Evolutionary conservation across 441 rosid genomes (phyloP), one percentile per base, ranked within the genome.

Genomic region (Viola pubescens): DNA sequence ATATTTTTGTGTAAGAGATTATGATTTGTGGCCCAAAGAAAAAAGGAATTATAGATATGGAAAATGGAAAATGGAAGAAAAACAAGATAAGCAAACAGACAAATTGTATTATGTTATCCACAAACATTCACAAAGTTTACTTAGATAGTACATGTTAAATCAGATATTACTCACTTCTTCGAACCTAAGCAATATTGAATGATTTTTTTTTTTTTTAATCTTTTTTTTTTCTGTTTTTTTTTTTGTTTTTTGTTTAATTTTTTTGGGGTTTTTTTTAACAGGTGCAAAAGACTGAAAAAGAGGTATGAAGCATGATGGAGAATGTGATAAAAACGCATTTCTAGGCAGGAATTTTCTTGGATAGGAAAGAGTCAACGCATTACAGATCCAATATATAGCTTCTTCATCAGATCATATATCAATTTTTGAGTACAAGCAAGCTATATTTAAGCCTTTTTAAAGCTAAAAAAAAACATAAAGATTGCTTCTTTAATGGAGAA

Each of bases 401-500:
- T 9, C 9, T 46, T 46, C 4, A 12, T 7, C n/a, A 3, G 3
- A 46, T 12, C 9, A 9, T 12, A 8, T 43, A 9, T 6, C 49
- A 7, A 46, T 8, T 26, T 26, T 26, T 26, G 3, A 26, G 34
- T 26, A 26, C 34, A 26, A 26, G 3, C 34, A 26, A 26, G 3
- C 34, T 26, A 26, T 26, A 26, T 26, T 26, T 26, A 26, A 26
- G 34, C 34, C 34, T 26, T 26, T 26, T 26, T 26, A 26, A 26
- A 26, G 34, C 34, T 26, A 26, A 26, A 26, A 26, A 26, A 26
- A 26, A 26, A 26, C 34, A 26, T 26, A 26, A 26, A 26, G 34
- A 26, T 26, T 26, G 34, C 2, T 26, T 26, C 60, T 62, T 69
- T 58, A 55, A 89, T 94, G 98, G 97, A 82, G 86, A 89, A 85